A percentile compares a stretch with the other conserved stretches of the same genome.
These are phyloP conservation scores for Syzygium grande DNA, from an alignment of 345 rosid species.

Conservation along the genomic window DNA sequence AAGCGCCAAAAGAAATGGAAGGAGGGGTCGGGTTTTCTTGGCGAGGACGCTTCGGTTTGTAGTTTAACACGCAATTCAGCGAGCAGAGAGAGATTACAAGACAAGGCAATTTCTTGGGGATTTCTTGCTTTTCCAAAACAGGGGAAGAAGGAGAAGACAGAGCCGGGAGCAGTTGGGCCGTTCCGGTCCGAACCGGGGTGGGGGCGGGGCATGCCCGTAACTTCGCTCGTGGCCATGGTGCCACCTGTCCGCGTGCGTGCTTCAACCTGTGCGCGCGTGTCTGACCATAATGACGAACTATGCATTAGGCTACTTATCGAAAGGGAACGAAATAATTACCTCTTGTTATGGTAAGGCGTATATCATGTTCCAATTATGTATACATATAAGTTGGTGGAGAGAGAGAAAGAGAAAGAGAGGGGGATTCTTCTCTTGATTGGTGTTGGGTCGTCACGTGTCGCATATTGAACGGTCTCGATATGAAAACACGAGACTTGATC, in stretches of 20 bases:
- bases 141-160: not conserved
- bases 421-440: too few species aligned
- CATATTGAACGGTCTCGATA: rapidly evolving
- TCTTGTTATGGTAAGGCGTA: not conserved
- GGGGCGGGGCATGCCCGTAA: not conserved
- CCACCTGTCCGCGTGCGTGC: not conserved
- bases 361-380: not conserved
- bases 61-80: not conserved
- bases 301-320: not conserved
- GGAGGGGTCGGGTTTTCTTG: not conserved
- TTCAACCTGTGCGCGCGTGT: not conserved
- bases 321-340: not conserved
- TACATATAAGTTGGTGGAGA: not conserved
- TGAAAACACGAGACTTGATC: rapidly evolving
- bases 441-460: rapidly evolving
- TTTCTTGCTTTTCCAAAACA: not conserved
- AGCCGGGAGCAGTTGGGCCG: not conserved
- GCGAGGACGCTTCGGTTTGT: slow-evolving; percentile 7
- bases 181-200: not conserved
- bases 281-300: not conserved
- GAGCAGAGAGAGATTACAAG: not conserved
- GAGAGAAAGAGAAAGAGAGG: too few species aligned
- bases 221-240: not conserved
- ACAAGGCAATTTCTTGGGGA: not conserved
- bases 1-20: not conserved